phyloP scores from a whole-genome alignment of 2,329 filamentous ascomycete genomes.

The Pestalotiopsis sp. region DNA sequence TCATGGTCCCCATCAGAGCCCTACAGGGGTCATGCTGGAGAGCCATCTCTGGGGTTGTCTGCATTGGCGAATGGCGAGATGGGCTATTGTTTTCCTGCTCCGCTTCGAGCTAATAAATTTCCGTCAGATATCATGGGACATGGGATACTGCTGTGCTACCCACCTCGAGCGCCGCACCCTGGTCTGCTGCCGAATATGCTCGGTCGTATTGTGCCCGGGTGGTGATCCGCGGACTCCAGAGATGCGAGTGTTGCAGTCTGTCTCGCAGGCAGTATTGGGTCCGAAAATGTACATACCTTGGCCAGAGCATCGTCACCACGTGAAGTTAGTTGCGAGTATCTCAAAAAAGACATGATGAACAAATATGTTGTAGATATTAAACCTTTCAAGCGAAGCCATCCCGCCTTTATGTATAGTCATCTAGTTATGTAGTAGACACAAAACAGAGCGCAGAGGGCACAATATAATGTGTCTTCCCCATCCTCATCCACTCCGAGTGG shows the following conservation, averaged over 20 bases:
- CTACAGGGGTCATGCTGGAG: conserved; percentile 4
- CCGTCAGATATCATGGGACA: background rate
- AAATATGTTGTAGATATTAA: background rate
- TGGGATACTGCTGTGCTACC: conserved; percentile 6
- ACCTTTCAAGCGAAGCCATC: background rate
- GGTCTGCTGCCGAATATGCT: background rate
- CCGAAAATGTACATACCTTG: too few relatives aligned
- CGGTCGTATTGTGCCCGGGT: background rate
- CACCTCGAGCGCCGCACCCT: background rate
- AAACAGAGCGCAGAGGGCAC: background rate
- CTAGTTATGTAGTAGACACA: background rate
- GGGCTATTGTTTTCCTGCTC: background rate
- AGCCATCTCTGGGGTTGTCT: conserved; percentile 2
- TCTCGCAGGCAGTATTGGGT: too few relatives aligned
- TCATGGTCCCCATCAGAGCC: background rate
- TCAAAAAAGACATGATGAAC: background rate
- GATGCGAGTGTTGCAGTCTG: background rate
- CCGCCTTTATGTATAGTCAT: conserved; percentile 3
- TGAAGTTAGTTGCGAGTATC: background rate
- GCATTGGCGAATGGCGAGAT: background rate
- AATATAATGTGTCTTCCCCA: background rate
- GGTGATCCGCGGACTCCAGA: background rate
- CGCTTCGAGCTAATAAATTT: conserved; percentile 4
- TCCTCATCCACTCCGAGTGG: background rate
- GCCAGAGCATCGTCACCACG: background rate